A percentile compares a stretch with the other conserved stretches of the same genome.
phyloP scores from a whole-genome alignment of 768 basidiomycete species.

The Candolleomyces efflorescens region DNA sequence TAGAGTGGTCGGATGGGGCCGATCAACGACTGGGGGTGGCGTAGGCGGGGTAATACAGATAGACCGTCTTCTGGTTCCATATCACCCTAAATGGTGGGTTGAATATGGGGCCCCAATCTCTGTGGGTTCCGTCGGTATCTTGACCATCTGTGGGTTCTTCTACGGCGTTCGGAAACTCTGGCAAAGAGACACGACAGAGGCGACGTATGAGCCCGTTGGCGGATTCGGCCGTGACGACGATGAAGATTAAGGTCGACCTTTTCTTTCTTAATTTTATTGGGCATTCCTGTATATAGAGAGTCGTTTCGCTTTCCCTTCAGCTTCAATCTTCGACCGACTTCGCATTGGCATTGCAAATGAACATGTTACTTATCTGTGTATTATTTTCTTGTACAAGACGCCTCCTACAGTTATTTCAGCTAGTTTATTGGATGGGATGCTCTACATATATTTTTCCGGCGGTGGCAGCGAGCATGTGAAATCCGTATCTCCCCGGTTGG shows the following conservation, averaged over 20 bases:
- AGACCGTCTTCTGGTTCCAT: constrained; percentile 80
- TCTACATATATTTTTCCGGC: background rate
- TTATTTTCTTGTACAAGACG: constrained; percentile 3
- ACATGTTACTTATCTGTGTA: constrained; percentile 4
- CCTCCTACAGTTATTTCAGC: background rate
- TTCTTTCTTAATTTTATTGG: background rate
- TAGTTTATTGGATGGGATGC: background rate
- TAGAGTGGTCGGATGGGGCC: constrained; percentile 67
- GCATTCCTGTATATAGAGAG: constrained; percentile 4
- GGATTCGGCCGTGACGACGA: constrained; percentile 66
- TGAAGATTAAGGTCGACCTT: constrained; percentile 16
- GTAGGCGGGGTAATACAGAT: constrained; percentile 89
- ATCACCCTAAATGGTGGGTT: constrained; percentile 82
- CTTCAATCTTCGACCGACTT: background rate
- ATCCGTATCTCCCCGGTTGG: constrained; percentile 5
- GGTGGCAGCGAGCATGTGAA: constrained; percentile 4
- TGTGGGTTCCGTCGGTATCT: constrained; percentile 54
- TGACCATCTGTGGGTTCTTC: constrained; percentile 66
- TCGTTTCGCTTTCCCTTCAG: background rate
- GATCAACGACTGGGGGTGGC: constrained; percentile 65
- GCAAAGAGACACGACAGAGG: constrained; percentile 72
- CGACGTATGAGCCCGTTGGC: constrained; percentile 87
- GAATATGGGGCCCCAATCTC: constrained; percentile 68
- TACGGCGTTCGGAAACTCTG: constrained; percentile 68
- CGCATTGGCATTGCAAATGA: background rate